phyloP scores from a whole-genome alignment of 768 basidiomycete genomes.

The Favolaschia claudopus region DNA sequence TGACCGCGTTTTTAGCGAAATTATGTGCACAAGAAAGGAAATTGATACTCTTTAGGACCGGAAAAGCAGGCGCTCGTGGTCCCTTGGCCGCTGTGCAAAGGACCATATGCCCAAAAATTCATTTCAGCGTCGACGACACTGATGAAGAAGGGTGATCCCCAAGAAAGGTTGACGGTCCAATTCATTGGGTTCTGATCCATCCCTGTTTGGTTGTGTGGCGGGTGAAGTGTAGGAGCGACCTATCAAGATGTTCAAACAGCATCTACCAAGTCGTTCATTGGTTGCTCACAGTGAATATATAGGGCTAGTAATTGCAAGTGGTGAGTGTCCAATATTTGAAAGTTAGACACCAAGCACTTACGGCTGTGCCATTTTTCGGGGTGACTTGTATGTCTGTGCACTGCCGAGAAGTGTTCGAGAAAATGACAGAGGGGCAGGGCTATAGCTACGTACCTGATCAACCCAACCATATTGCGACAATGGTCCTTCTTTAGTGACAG shows the following conservation, averaged over 20 bases:
- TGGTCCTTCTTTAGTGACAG: conserved; percentile 53
- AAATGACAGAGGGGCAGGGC: background rate
- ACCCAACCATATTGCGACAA: conserved; percentile 69
- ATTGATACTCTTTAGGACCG: background rate
- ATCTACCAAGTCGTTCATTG: background rate
- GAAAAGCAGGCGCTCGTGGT: conserved; percentile 23
- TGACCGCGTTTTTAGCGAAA: background rate
- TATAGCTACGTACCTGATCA: conserved; percentile 53
- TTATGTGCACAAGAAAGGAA: background rate
- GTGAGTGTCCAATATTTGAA: too few species aligned
- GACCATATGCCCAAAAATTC: conserved; percentile 63
- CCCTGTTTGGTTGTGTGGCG: conserved; percentile 65
- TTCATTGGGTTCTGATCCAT: conserved; percentile 51
- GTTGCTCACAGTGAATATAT: conserved; percentile 57
- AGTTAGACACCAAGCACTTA: too few species aligned
- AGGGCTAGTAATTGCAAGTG: too few species aligned
- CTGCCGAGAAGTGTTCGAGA: conserved; percentile 35
- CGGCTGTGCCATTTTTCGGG: conserved; percentile 65
- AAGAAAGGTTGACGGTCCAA: conserved; percentile 60
- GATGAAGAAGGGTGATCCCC: conserved; percentile 58
- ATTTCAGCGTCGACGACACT: conserved; percentile 60
- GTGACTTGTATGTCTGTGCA: conserved; percentile 64
- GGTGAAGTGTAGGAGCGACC: conserved; percentile 68
- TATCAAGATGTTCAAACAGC: conserved; percentile 26
- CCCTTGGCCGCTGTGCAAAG: conserved; percentile 58